Conservation (phyloP, 257 asterid genomes). For the Verbascum thapsus region DNA sequence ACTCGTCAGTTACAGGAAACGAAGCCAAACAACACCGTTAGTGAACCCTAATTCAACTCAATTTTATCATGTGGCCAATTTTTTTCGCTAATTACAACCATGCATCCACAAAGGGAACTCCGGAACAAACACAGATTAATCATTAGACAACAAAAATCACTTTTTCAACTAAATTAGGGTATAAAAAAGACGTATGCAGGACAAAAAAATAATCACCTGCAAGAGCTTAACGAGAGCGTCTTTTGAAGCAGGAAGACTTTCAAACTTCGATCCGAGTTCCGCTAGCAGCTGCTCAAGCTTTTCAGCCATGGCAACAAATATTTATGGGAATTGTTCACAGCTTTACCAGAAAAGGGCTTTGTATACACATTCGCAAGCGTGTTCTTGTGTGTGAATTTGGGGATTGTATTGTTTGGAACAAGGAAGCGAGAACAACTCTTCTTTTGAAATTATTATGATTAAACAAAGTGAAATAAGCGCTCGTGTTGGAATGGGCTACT, state of each 20-base stretch:
- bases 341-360: slow-evolving; percentile 14
- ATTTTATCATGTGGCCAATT: slow-evolving; percentile 23
- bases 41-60: slow-evolving; percentile 47
- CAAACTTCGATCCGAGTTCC: slow-evolving; percentile 80
- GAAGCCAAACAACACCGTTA: slow-evolving; percentile 14
- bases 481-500: slow-evolving; percentile 20
- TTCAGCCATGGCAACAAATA: slow-evolving; percentile 51
- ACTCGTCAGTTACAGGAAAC: slow-evolving; percentile 10
- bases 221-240: slow-evolving; percentile 76
- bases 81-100: slow-evolving; percentile 34
- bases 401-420: slow-evolving; percentile 43
- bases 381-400: slow-evolving; percentile 36
- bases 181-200: slow-evolving; percentile 16
- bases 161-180: no score
- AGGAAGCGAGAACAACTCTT: slow-evolving; percentile 33
- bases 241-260: slow-evolving; percentile 61
- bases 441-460: slow-evolving; percentile 18
- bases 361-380: slow-evolving; percentile 27
- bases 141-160: slow-evolving; percentile 19
- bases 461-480: slow-evolving; percentile 23
- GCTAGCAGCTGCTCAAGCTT: slow-evolving; percentile 76
- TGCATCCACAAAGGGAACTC: slow-evolving; percentile 35
- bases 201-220: slow-evolving; percentile 44
- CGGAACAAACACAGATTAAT: slow-evolving; percentile 13
- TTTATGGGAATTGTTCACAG: slow-evolving; percentile 29